These are phyloP conservation scores for Russula emetica DNA, from an alignment of 768 basidiomycete species.

Conservation along the genomic window DNA sequence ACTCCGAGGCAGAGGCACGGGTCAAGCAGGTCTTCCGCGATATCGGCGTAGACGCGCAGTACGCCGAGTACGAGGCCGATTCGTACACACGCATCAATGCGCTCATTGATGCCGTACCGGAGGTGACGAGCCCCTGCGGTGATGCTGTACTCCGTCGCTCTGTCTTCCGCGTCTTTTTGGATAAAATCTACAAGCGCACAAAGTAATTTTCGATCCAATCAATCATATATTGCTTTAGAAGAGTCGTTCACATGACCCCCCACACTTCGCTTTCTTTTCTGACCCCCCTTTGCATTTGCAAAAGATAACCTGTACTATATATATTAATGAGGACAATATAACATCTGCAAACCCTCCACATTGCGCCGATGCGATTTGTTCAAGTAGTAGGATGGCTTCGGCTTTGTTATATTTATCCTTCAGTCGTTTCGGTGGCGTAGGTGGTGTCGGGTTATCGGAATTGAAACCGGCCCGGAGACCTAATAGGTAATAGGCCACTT, in stretches of 20 bases:
- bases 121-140: slow-evolving; percentile 37
- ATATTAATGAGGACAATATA: background rate
- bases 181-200: slow-evolving; percentile 71
- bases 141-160: slow-evolving; percentile 48
- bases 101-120: slow-evolving; percentile 71
- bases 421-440: too few species aligned
- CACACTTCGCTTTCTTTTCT: background rate
- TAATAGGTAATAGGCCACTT: too few species aligned
- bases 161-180: slow-evolving; percentile 82
- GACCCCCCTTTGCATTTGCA: background rate
- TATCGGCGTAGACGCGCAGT: slow-evolving; percentile 60
- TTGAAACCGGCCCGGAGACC: too few species aligned
- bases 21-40: slow-evolving; percentile 72
- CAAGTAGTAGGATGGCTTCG: too few species aligned
- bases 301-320: background rate
- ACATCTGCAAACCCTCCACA: background rate
- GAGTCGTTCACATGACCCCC: background rate
- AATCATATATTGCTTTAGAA: background rate
- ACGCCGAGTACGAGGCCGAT: slow-evolving; percentile 73
- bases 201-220: slow-evolving; percentile 37
- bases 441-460: too few species aligned
- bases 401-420: too few species aligned
- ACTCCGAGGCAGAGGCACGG: slow-evolving; percentile 50
- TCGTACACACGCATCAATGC: slow-evolving; percentile 61
- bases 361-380: background rate